A percentile compares a stretch with the other conserved stretches of the same genome.
Conservation (phyloP, 2,329 filamentous ascomycete genomes). For the Microdochium paspali region DNA sequence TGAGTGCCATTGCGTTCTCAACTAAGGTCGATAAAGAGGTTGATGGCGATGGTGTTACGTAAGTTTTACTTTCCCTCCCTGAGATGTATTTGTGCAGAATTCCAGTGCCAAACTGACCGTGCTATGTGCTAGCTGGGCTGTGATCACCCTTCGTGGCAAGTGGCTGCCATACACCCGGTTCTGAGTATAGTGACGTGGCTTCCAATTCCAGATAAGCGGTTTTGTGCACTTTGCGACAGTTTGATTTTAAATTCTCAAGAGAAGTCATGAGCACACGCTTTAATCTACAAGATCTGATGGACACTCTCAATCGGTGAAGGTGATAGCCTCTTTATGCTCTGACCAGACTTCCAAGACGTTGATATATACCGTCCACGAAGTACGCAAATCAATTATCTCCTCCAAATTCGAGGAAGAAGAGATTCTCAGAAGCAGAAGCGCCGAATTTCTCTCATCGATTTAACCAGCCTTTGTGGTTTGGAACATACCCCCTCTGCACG, state of each 20-base stretch:
- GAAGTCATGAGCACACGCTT: too few species aligned
- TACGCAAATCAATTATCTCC: too few species aligned
- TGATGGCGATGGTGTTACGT: slow-evolving; percentile 65
- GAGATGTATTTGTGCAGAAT: not conserved
- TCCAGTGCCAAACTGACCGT: not conserved
- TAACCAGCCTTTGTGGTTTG: slow-evolving; percentile 22
- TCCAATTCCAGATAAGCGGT: not conserved
- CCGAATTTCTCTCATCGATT: slow-evolving; percentile 8
- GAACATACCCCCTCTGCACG: slow-evolving; percentile 18
- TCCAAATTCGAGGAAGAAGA: too few species aligned
- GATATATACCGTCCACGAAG: too few species aligned
- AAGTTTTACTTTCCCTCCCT: slow-evolving; percentile 6
- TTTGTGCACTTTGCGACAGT: not conserved
- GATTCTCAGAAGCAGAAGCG: too few species aligned
- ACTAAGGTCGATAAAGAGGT: slow-evolving; percentile 92
- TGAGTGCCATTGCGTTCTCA: slow-evolving; percentile 89
- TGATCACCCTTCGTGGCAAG: slow-evolving; percentile 76
- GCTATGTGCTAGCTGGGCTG: slow-evolving; percentile 48
- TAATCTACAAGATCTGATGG: too few species aligned
- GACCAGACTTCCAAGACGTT: too few species aligned
- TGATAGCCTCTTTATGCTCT: too few species aligned
- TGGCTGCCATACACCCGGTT: slow-evolving; percentile 38
- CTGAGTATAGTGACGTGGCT: not conserved
- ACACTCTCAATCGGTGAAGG: too few species aligned
- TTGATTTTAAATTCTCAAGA: not conserved